These are phyloP conservation scores for Wallacemonas sp. DNA, from an alignment of 208 protist species.

Conservation along the genomic window DNA sequence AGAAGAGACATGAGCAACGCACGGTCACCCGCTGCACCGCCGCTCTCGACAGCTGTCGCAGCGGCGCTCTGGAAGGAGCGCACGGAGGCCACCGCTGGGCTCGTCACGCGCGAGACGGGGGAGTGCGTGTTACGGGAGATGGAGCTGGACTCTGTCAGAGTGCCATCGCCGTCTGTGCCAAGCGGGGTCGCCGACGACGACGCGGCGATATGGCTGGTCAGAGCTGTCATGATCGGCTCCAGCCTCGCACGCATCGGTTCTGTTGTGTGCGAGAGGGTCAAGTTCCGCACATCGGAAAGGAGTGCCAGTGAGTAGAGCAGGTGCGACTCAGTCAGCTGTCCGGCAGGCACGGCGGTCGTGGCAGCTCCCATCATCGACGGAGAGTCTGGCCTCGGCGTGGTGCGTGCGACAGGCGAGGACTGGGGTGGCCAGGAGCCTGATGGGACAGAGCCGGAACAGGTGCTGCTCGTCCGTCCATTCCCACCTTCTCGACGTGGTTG, in stretches of 20 bases:
- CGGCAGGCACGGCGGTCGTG: no score
- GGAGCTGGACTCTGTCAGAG: background rate
- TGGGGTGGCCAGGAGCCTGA: background rate
- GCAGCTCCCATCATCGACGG: no score
- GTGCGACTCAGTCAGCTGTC: background rate
- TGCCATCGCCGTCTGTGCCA: background rate
- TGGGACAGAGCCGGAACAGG: background rate
- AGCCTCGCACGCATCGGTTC: background rate
- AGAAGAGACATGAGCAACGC: background rate
- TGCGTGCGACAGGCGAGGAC: background rate
- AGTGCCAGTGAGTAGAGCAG: background rate
- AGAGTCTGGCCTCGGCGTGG: background rate
- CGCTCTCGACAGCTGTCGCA: background rate
- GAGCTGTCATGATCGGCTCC: background rate
- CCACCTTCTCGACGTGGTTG: no score
- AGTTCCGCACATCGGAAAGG: constrained; percentile 1
- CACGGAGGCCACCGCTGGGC: background rate
- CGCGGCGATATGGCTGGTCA: background rate
- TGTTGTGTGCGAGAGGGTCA: background rate
- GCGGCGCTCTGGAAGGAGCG: background rate
- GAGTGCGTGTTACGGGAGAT: background rate
- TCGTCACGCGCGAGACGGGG: constrained; percentile 2
- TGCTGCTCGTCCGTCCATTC: background rate
- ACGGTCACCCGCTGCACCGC: background rate
- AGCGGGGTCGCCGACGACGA: background rate